Conservation (phyloP, 208 protist species). For the Crithidia brevicula region DNA sequence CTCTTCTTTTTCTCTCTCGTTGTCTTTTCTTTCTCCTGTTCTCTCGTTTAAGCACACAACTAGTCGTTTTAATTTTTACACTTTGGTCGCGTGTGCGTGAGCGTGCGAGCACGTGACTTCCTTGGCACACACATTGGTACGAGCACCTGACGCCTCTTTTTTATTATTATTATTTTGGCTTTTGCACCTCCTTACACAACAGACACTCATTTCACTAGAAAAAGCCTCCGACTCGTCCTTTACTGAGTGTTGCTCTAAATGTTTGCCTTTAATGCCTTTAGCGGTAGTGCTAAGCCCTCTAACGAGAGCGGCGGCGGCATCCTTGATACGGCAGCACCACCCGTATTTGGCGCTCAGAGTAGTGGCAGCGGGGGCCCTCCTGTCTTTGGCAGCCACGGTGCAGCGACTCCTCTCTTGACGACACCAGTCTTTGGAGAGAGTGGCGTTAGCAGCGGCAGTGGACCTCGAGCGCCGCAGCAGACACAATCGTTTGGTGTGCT, state of each 20-base stretch:
- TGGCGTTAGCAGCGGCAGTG: not conserved
- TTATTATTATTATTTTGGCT: too few relatives aligned
- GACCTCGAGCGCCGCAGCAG: not conserved
- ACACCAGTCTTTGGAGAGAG: constrained; percentile 3
- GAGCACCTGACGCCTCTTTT: too few relatives aligned
- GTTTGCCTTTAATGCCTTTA: constrained; percentile 9
- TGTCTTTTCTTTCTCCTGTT: constrained; percentile 1
- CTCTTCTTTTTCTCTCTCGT: not conserved
- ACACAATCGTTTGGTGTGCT: too few relatives aligned
- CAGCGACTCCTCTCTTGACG: not conserved
- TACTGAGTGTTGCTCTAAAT: not conserved
- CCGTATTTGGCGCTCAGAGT: not conserved
- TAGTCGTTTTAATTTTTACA: too few relatives aligned
- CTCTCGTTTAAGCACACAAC: too few relatives aligned
- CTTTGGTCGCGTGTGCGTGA: too few relatives aligned
- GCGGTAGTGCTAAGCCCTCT: not conserved
- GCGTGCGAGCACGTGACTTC: too few relatives aligned
- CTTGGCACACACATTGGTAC: too few relatives aligned
- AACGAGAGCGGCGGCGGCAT: not conserved
- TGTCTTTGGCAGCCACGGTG: not conserved
- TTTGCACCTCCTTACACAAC: too few relatives aligned
- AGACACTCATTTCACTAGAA: too few relatives aligned
- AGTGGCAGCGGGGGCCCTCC: too few relatives aligned
- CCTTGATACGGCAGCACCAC: not conserved
- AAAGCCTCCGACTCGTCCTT: too few relatives aligned